Evolutionary conservation across 257 asterid genomes (phyloP).

Genomic region (Solanum lycopersicoides): DNA sequence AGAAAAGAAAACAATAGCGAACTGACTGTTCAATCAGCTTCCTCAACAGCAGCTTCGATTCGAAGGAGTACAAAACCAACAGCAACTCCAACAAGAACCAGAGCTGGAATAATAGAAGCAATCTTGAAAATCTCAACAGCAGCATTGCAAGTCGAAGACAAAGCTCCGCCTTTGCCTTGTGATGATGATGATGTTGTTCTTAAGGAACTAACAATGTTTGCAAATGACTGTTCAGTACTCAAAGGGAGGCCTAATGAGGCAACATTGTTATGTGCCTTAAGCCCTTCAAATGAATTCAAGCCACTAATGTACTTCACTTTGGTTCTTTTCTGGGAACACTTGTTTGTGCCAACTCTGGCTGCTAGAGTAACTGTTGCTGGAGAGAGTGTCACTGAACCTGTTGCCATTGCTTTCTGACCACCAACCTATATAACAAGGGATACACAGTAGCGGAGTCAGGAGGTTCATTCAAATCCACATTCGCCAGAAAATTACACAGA

Average conservation of each 20-base stretch:
- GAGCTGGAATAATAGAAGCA: slow-evolving; percentile 52
- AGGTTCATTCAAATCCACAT: not conserved
- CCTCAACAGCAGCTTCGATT: slow-evolving; percentile 56
- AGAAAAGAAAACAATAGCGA: not conserved
- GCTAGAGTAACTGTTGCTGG: slow-evolving; percentile 23
- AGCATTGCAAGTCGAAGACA: slow-evolving; percentile 50
- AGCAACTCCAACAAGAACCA: slow-evolving; percentile 67
- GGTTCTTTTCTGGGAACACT: slow-evolving; percentile 17
- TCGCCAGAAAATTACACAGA: not conserved
- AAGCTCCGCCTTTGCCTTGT: slow-evolving; percentile 27
- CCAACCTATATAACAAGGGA: not conserved
- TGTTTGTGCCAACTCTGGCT: slow-evolving; percentile 26
- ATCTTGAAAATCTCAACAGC: slow-evolving; percentile 57
- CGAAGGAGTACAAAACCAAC: slow-evolving; percentile 82
- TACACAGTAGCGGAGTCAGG: not conserved
- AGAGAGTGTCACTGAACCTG: slow-evolving; percentile 24
- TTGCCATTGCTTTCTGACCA: slow-evolving; percentile 28
- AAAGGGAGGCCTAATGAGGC: slow-evolving; percentile 48
- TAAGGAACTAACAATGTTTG: slow-evolving; percentile 44
- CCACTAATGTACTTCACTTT: slow-evolving; percentile 49
- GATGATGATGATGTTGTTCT: slow-evolving; percentile 9
- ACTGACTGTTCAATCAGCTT: slow-evolving; percentile 29
- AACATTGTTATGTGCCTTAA: slow-evolving; percentile 59
- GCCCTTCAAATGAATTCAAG: slow-evolving; percentile 64
- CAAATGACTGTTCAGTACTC: slow-evolving; percentile 50